These are phyloP conservation scores for Yamadazyma phyllophila DNA, from an alignment of 805 yeast genomes.

Conservation along the genomic window DNA sequence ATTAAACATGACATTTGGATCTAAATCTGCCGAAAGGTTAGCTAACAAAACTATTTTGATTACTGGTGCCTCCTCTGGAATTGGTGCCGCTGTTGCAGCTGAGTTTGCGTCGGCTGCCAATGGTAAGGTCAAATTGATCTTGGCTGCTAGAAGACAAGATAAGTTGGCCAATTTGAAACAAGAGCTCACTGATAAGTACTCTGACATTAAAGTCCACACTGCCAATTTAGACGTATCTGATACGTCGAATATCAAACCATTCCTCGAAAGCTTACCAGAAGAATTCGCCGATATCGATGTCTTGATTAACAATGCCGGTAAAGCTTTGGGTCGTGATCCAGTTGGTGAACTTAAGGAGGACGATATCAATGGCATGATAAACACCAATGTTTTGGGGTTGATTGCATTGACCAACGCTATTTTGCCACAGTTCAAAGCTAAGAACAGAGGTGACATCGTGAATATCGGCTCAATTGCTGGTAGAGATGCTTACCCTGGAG, in stretches of 20 bases:
- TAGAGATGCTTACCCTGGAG: conserved; percentile 38
- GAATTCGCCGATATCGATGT: conserved; percentile 38
- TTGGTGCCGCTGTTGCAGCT: conserved; percentile 41
- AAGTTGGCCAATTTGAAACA: conserved; percentile 24
- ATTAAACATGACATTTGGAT: conserved; percentile 32
- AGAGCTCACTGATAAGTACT: conserved; percentile 23
- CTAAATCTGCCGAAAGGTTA: conserved; percentile 38
- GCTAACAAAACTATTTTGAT: conserved; percentile 36
- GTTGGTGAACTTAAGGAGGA: conserved; percentile 31
- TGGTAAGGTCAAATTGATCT: conserved; percentile 34
- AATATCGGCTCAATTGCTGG: conserved; percentile 41
- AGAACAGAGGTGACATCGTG: conserved; percentile 35
- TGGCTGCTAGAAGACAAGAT: conserved; percentile 39
- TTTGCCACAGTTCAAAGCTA: conserved; percentile 35
- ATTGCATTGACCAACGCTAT: conserved; percentile 36
- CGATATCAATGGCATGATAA: conserved; percentile 36
- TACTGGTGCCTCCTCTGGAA: conserved; percentile 44
- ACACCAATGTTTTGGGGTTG: conserved; percentile 37
- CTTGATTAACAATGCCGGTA: conserved; percentile 40
- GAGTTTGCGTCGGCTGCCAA: conserved; percentile 40
- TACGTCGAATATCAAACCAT: conserved; percentile 25
- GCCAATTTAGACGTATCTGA: conserved; percentile 32
- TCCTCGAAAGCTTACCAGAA: conserved; percentile 27
- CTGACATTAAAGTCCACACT: conserved; percentile 27
- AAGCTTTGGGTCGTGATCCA: conserved; percentile 32